Conservation (phyloP, 1,284 basidiomycete species). For the Cryptococcus sp. region DNA sequence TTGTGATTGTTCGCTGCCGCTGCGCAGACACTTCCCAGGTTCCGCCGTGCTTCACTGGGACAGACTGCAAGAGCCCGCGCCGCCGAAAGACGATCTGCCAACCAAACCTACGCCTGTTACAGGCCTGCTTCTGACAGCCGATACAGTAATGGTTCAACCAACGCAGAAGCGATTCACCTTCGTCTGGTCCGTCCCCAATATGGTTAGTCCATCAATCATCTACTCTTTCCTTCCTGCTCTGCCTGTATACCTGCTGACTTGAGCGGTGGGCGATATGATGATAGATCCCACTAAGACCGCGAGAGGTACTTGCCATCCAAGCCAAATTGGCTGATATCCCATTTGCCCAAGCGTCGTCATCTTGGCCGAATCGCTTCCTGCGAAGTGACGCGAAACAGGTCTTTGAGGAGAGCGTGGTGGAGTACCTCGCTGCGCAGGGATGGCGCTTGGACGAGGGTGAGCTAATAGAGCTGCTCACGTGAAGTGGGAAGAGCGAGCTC, state of each 20-base stretch:
- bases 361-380: constrained; percentile 47
- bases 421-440: constrained; percentile 38
- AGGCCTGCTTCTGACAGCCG: constrained; percentile 44
- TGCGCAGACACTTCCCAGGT: constrained; percentile 48
- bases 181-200: constrained; percentile 51
- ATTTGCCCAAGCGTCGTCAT: constrained; percentile 43
- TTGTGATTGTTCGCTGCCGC: neutral
- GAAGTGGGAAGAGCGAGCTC: neutral
- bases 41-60: constrained; percentile 51
- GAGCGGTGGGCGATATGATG: neutral
- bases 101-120: constrained; percentile 32
- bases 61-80: constrained; percentile 38
- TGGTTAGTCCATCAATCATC: constrained; percentile 32
- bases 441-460: constrained; percentile 32
- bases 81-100: constrained; percentile 25
- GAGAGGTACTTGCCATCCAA: constrained; percentile 33
- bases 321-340: constrained; percentile 23
- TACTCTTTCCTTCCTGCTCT: neutral
- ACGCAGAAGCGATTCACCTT: constrained; percentile 47
- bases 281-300: constrained; percentile 49
- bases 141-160: constrained; percentile 51
- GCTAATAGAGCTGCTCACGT: constrained; percentile 11
- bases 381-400: constrained; percentile 38
- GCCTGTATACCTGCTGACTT: neutral
- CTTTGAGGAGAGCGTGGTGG: constrained; percentile 34